phyloP scores from a whole-genome alignment of 257 asterid species.

The Leptodermis oblonga region DNA sequence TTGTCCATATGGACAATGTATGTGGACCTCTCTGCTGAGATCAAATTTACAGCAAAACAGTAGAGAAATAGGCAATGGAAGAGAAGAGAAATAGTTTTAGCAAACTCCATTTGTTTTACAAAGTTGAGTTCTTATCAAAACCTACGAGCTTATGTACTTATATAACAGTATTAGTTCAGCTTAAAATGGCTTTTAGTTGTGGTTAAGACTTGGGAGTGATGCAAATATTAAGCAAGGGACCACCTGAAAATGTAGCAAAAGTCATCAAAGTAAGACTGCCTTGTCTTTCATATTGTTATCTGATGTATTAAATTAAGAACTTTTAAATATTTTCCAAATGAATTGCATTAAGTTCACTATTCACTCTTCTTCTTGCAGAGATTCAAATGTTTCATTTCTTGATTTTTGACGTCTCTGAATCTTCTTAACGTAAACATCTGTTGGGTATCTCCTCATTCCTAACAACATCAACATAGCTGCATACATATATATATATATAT shows the following conservation, averaged over 20 bases:
- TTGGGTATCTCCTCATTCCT: too few species aligned
- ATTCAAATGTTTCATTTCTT: too few species aligned
- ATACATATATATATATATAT: too few species aligned
- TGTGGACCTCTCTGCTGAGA: background rate
- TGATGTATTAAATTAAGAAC: too few species aligned
- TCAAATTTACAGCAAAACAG: background rate
- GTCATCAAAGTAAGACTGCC: background rate
- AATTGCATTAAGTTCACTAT: background rate
- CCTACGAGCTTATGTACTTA: background rate
- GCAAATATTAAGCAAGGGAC: background rate
- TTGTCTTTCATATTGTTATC: background rate
- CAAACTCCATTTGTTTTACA: background rate
- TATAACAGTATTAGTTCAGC: background rate
- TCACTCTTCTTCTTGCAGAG: too few species aligned
- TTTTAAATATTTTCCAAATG: background rate
- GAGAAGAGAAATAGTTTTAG: background rate
- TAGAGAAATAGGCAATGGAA: background rate
- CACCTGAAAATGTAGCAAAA: background rate
- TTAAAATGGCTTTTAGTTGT: too few species aligned
- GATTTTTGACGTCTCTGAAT: too few species aligned
- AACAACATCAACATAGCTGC: background rate
- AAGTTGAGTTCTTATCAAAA: background rate
- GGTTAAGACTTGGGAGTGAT: too few species aligned
- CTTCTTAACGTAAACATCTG: background rate
- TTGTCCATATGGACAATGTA: constrained; percentile 4